Evolutionary conservation across 192 early-diverging fungal species (phyloP).

Genomic region (Martensiomyces pterosporus): DNA sequence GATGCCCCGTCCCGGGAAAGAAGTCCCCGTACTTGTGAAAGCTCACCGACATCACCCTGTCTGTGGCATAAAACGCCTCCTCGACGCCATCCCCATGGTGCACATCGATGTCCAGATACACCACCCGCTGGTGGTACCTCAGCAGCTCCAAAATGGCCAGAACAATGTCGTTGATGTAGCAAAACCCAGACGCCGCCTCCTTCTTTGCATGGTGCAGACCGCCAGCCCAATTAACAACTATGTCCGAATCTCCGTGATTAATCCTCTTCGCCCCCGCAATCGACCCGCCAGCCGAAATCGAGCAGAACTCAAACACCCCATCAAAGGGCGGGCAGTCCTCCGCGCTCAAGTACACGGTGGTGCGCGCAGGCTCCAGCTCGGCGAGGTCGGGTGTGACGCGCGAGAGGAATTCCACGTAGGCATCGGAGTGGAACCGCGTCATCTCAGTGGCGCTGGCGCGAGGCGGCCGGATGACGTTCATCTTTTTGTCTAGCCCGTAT

Average conservation of each 20-base stretch:
- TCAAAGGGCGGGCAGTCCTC: conserved; percentile 99
- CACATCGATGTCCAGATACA: conserved; percentile 99
- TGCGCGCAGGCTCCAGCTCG: conserved; percentile 56
- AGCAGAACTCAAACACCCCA: conserved; percentile 93
- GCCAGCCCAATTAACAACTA: conserved; percentile 97
- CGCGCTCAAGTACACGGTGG: conserved; percentile 71
- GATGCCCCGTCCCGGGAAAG: conserved; percentile 97
- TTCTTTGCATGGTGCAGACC: conserved; percentile 98
- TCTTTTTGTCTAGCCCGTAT: conserved; percentile 91
- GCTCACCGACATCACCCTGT: conserved; percentile 97
- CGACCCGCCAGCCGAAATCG: conserved; percentile 87
- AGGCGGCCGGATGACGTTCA: conserved; percentile 78
- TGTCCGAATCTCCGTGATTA: conserved; percentile 79
- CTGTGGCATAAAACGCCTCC: conserved; percentile 97
- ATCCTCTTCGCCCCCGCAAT: conserved; percentile 90
- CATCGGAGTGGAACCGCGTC: conserved; percentile 91
- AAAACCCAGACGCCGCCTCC: conserved; percentile 92
- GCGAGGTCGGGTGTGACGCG: conserved; percentile 72
- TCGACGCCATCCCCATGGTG: conserved; percentile 99
- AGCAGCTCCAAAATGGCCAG: conserved; percentile 88
- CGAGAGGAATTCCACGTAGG: conserved; percentile 89
- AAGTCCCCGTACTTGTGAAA: conserved; percentile 99
- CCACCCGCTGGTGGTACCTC: conserved; percentile 79
- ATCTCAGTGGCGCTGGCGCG: conserved; percentile 84
- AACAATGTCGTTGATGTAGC: conserved; percentile 98